A percentile compares a stretch with the other conserved stretches of the same genome.
phyloP scores from a whole-genome alignment of 768 basidiomycete genomes.

The Suillus subaureus region DNA sequence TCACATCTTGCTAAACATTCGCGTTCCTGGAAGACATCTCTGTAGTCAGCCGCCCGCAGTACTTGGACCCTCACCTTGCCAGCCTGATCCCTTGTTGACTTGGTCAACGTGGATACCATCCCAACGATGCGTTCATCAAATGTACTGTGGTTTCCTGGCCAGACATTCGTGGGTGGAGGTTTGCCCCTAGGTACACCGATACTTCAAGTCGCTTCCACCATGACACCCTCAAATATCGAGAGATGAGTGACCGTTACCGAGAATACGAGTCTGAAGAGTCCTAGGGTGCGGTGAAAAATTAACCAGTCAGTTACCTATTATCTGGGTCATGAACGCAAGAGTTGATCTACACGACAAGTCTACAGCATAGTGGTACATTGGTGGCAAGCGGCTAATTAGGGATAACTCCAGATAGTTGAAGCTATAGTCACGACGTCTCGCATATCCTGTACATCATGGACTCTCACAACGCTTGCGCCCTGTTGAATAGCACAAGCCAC shows the following conservation, averaged over 20 bases:
- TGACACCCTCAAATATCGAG: neutral
- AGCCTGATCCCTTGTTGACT: neutral
- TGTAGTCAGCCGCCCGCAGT: no score
- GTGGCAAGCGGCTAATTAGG: neutral
- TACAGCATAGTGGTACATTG: neutral
- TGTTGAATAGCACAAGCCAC: slow-evolving; percentile 77
- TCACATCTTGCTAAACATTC: neutral
- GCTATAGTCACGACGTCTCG: slow-evolving; percentile 72
- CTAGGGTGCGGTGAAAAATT: neutral
- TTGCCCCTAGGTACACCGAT: neutral
- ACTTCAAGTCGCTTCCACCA: neutral
- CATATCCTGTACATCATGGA: slow-evolving; percentile 80
- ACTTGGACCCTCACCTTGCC: no score
- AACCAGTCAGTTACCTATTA: neutral
- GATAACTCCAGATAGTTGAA: slow-evolving; percentile 53
- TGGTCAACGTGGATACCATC: neutral
- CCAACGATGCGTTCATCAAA: neutral
- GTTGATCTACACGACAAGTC: neutral
- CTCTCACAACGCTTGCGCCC: slow-evolving; percentile 70
- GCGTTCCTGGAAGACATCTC: neutral
- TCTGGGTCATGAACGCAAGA: neutral
- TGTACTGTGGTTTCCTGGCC: neutral
- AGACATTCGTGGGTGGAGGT: neutral
- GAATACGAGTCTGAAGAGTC: neutral
- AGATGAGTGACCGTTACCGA: neutral